Conservation (phyloP, 2,329 filamentous ascomycete genomes). For the Arthrinium phaeospermum region DNA sequence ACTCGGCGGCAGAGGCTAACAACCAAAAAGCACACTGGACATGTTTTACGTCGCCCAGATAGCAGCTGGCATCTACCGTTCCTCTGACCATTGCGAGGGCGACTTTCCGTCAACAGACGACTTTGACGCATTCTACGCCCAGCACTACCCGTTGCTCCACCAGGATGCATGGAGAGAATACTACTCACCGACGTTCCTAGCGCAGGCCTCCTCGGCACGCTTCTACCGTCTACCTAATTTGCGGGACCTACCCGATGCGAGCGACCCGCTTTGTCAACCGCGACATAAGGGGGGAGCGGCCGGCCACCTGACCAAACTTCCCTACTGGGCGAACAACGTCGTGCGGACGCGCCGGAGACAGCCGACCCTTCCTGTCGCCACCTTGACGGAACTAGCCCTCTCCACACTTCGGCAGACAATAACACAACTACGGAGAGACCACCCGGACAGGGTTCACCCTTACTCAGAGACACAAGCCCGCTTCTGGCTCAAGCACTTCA, state of each 20-base stretch:
- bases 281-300: neutral
- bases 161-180: slow-evolving; percentile 6
- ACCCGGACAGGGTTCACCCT: neutral
- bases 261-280: neutral
- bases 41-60: slow-evolving; percentile 2
- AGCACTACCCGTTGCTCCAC: neutral
- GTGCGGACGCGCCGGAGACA: neutral
- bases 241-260: slow-evolving; percentile 9
- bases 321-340: slow-evolving; percentile 6
- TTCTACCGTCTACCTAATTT: slow-evolving; percentile 12
- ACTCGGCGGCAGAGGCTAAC: neutral
- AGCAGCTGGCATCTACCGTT: slow-evolving; percentile 12
- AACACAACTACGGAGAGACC: neutral
- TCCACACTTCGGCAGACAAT: neutral
- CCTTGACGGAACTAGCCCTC: neutral
- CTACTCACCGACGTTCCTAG: neutral
- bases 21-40: neutral
- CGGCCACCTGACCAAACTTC: slow-evolving; percentile 5
- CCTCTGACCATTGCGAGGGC: neutral
- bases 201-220: slow-evolving; percentile 12
- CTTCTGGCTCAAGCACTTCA: slow-evolving; percentile 12
- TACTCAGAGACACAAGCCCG: slow-evolving; percentile 11
- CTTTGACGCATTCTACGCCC: slow-evolving; percentile 5
- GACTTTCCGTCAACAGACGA: neutral
- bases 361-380: neutral